A percentile compares a stretch with the other conserved stretches of the same genome.
Evolutionary conservation across 169 alveolate genomes (phyloP).

Genomic region (Eimeria maxima): DNA sequence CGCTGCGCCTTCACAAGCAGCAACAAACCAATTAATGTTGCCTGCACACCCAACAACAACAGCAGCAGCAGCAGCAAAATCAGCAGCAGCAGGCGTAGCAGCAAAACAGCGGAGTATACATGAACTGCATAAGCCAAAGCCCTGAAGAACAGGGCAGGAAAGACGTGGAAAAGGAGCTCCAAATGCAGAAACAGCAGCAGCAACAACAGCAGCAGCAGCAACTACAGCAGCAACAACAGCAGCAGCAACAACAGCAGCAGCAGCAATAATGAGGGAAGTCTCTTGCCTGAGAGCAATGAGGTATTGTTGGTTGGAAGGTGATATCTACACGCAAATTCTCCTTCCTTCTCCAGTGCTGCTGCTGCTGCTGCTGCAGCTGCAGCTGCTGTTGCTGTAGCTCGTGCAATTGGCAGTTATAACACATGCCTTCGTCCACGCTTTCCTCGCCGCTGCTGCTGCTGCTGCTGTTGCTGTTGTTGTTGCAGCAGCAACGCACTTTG

Average conservation of each 20-base stretch:
- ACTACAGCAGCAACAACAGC: not conserved
- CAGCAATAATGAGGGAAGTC: not conserved
- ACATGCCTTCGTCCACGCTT: too few species aligned
- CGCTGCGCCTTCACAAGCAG: slow-evolving; percentile 95
- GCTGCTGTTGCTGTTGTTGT: slow-evolving; percentile 80
- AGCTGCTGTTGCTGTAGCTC: slow-evolving; percentile 26
- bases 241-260: not conserved
- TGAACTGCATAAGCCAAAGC: too few species aligned
- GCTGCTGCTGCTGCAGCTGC: slow-evolving; percentile 45
- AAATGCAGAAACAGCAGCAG: not conserved
- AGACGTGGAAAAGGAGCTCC: not conserved
- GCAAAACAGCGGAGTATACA: not conserved
- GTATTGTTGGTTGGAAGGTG: slow-evolving; percentile 98
- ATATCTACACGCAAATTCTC: slow-evolving; percentile 88
- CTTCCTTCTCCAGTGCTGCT: slow-evolving; percentile 30
- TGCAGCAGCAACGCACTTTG: slow-evolving; percentile 79
- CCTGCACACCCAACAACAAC: slow-evolving; percentile 86
- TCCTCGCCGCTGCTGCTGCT: slow-evolving; percentile 28
- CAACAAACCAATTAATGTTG: slow-evolving; percentile 98
- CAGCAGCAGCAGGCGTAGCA: not conserved
- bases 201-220: not conserved
- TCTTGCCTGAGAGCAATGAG: slow-evolving; percentile 95
- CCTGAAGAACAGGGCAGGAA: not conserved
- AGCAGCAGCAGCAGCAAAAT: not conserved
- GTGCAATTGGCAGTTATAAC: not conserved